A percentile compares a stretch with the other conserved stretches of the same genome.
These are phyloP conservation scores for Anacardium occidentale DNA, from an alignment of 345 rosid genomes.

Conservation along the genomic window DNA sequence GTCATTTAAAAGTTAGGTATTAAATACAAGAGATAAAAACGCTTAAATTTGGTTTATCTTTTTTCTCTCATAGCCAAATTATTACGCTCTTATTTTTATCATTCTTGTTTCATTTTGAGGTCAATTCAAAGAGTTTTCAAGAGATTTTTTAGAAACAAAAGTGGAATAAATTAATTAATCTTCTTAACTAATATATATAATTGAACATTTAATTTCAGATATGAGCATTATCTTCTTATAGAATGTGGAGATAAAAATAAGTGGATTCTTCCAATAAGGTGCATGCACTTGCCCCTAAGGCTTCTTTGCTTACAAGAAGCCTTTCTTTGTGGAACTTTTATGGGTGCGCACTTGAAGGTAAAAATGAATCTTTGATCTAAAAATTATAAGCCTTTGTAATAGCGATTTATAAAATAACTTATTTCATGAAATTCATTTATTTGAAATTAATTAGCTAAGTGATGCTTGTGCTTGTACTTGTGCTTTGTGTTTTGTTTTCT, in stretches of 20 bases:
- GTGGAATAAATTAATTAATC: too few species aligned
- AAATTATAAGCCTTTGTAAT: neutral
- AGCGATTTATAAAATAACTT: neutral
- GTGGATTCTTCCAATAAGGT: slow-evolving; percentile 95
- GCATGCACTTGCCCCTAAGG: slow-evolving; percentile 77
- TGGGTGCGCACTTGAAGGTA: slow-evolving; percentile 65
- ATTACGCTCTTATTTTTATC: too few species aligned
- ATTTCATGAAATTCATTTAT: neutral
- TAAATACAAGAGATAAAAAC: too few species aligned
- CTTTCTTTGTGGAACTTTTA: slow-evolving; percentile 63
- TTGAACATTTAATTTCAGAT: slow-evolving; percentile 44
- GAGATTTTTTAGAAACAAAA: too few species aligned
- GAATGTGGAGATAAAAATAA: slow-evolving; percentile 79
- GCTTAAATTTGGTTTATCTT: too few species aligned
- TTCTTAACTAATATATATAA: neutral
- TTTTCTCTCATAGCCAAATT: too few species aligned
- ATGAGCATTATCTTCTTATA: slow-evolving; percentile 81
- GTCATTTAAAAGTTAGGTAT: too few species aligned
- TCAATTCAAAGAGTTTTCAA: too few species aligned
- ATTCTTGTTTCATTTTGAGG: too few species aligned
- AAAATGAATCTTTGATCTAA: neutral
- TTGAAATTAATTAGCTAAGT: neutral
- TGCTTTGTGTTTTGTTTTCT: neutral
- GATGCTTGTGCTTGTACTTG: neutral
- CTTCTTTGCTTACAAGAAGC: slow-evolving; percentile 54